Conservation (phyloP, 2,329 filamentous ascomycete genomes). For the Diaporthe vaccinii region DNA sequence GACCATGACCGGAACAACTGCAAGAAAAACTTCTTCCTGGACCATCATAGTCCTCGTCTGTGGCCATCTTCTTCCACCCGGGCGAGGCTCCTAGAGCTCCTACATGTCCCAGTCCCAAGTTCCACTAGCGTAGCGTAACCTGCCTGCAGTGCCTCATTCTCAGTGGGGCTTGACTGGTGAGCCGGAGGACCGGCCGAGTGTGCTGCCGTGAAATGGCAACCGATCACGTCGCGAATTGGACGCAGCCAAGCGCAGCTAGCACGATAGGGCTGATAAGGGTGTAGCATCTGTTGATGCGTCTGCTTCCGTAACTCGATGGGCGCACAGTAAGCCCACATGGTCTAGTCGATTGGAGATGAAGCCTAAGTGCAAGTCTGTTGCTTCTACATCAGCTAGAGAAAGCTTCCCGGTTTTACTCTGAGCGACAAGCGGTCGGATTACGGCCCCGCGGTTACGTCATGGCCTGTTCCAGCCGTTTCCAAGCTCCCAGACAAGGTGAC, state of each 20-base stretch:
- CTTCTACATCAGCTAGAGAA: background rate
- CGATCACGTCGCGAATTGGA: background rate
- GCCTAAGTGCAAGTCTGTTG: background rate
- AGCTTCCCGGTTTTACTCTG: constrained; percentile 24
- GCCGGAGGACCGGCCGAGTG: background rate
- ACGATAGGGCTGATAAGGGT: background rate
- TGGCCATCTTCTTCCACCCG: constrained; percentile 45
- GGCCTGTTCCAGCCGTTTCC: constrained; percentile 4
- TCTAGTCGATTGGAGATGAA: background rate
- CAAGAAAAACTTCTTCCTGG: constrained; percentile 47
- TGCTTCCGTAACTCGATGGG: background rate
- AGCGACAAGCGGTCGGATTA: background rate
- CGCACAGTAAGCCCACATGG: constrained; percentile 11
- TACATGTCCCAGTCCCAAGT: constrained; percentile 42
- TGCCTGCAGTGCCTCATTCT: background rate
- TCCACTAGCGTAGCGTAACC: background rate
- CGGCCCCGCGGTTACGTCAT: constrained; percentile 18
- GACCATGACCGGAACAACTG: constrained; percentile 42
- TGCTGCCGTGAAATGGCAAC: background rate
- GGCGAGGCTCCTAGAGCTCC: constrained; percentile 52
- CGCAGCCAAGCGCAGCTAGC: background rate
- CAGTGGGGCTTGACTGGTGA: background rate
- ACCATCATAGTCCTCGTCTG: constrained; percentile 54
- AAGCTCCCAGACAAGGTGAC: background rate
- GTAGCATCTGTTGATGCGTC: background rate